Base-by-base conservation (phyloP, 805 yeast species). In the Candida sakaeoensis region DNA sequence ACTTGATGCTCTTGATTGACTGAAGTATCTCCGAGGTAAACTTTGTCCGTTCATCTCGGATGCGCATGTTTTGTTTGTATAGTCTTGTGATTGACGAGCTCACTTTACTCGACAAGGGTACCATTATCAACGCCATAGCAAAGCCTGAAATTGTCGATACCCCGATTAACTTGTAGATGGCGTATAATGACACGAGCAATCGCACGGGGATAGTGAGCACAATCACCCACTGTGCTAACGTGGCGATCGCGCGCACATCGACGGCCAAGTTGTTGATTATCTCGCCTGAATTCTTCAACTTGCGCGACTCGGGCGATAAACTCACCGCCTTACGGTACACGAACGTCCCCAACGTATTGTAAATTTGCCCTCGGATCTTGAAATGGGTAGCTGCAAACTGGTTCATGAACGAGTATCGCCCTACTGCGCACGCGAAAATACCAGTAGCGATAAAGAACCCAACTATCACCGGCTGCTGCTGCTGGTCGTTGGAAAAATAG, bases 401-500 rank as follows among this genome's bases (percentile, higher is more conserved):
- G 42, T 53, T 59, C 37, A 55, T 45, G 5, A 51, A 33, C n/a
- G 58, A 19, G 21, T 47, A 51, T 37, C 57, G 51, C 3, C 48
- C 24, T 17, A 60, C 52, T 2, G 63, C 44, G 18, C 53, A 46
- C 14, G 50, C 29, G 42, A 56, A 63, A 27, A 65, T 52, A 9
- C 41, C 30, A 7, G 53, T 32, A 9, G 62, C 60, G 23, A 58
- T 37, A 9, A 45, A 14, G 28, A 55, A 43, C 2, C 65, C 68
- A 17, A 48, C 43, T 24, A 61, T 52, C 7, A 51, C 27, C 4
- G 63, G 63, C 17, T 52, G 51, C 8, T 68, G 63, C 17, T 52
- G 51, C 8, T 68, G 68, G 35, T 72, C 71, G 16, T 28, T 28
- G 44, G 81, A 77, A 50, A 75, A n/a, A n/a, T n/a, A 81, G 37